Base-by-base conservation (phyloP, 768 basidiomycete genomes). In the Galerina marginata region DNA sequence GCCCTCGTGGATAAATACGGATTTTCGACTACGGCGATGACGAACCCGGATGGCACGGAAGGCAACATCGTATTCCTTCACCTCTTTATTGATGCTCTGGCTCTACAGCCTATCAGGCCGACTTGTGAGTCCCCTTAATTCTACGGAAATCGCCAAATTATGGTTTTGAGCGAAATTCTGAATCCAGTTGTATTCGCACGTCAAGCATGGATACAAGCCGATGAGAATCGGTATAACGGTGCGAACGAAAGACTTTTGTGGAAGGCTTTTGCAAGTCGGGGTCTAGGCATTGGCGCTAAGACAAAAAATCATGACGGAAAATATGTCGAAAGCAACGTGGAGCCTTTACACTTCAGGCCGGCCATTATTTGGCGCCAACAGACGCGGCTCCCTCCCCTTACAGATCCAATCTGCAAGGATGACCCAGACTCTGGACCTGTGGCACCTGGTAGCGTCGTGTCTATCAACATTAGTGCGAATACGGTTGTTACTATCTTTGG, bases 121-220 rank as follows among this genome's bases (percentile, higher is more conserved):
- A 66, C 65, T 16, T 69, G 70, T 71, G 57, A 36, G 70, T 56
- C 4, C 20, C 44, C 15, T 42, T 36, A 20, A 7, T 56, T 26
- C 33, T 4, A 44, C 33, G 5, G 38, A 3, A 20, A 37, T 45
- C 11, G 51, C 9, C 54, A 38, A 6, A 38, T 23, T 44, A 5
- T 33, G 11, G 15, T 14, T 60, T 48, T 43, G 12, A 3, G 7
- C 29, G 29, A 33, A 29, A 33, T 14, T 56, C 43, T n/a, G n/a
- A n/a, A n/a, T n/a, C 25, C 20, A 79, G 81, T 83, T 67, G 54
- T 74, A 33, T 66, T 67, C 14, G 81, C 79, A 7, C 78, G 83
- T 42, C 75, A 79, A 63, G 82, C 82, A 2, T 79, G 77, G 80
- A 75, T 83, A 46, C 81, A 82, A 65, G 82, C 83, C 4, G 83